Base-by-base conservation (phyloP, 805 yeast species). In the Hanseniaspora guilliermondii region DNA sequence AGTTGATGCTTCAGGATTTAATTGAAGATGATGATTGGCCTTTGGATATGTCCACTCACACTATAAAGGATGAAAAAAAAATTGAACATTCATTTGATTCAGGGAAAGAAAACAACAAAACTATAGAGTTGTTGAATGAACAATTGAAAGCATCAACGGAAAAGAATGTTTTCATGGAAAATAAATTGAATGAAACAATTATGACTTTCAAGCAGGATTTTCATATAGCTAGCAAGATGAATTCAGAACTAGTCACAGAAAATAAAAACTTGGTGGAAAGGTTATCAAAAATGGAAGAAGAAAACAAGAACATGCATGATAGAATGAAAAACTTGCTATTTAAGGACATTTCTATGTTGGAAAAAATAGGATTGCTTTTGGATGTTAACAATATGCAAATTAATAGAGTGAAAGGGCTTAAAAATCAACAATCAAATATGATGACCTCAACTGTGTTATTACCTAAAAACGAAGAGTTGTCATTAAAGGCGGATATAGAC, bases 371-470 rank as follows among this genome's bases (percentile, higher is more conserved):
- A 0, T 70, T 88, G 47, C 73, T 87, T 37, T 56, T 65, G 7
- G 70, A 72, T 17, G 70, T 66, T 9, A 70, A 74, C 42, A 74
- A 74, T 49, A 30, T 55, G 47, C 22, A 37, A 33, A 78, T 85
- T 30, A 80, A 80, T 47, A 74, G 97, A 57, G 96, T 87, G 3
- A 85, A 85, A 63, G 96, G 96, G 0, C 69, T 85, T 58, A 72
- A 80, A 58, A 75, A 76, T 48, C 30, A 37, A 14, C 45, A 35
- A 24, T 42, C 54, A 17, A 76, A 73, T 53, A 65, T 69, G 40
- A 66, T 63, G 32, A 70, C 72, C 39, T 67, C 67, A 17, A 57
- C 65, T 2, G 30, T 54, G 9, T 64, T 68, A 2, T 63, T 66
- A 22, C 59, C 68, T 38, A 68, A 67, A 16, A 14, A 42, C 21